Evolutionary conservation across 1,139 yeast species (phyloP), one percentile per base, ranked within the genome.

Genomic region (Saccharomyces hybrid): DNA sequence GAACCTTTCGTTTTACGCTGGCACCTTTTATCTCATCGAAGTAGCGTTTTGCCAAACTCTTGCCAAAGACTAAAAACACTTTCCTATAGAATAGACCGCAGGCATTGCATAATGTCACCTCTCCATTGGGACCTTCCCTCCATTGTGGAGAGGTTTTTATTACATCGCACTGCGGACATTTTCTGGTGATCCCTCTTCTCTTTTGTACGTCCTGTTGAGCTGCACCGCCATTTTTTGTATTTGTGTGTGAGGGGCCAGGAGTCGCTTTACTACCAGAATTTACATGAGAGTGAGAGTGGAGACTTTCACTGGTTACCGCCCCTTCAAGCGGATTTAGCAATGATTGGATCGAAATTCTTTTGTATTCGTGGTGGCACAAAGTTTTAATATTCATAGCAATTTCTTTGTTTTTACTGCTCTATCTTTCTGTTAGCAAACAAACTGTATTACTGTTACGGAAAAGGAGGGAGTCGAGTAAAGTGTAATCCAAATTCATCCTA

Each of bases 91-190:
- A 87, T 51, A 89, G 75, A 0, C 97, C 97, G 71, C 97, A 89
- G 0, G 96, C 96, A 69, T 89, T 89, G 70, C 96, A 89, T 56
- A 89, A 74, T 0, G 95, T 87, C 52, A 95, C 76, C 13, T 86
- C 86, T 0, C 96, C 97, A 58, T 82, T 81, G 1, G 96, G 96
- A 0, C 96, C 96, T 55, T 90, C 77, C 61, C 96, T 76, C 96
- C 97, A 89, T 72, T 89, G 96, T 0, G 96, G 96, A 1, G 52
- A 34, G 1, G 97, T 88, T 57, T 84, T 88, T 2, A 81, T 78
- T n/a, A 87, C 83, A 25, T 86, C 87, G 69, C 97, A 89, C 59
- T 86, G 81, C 56, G 78, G 79, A 66, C 90, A 84, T 42, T 68
- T 65, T 53, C 58, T 56, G 47, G 42, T 34, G 42, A 34, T 14